Conservation (phyloP, 345 rosid genomes). For the Toxicodendron radicans region DNA sequence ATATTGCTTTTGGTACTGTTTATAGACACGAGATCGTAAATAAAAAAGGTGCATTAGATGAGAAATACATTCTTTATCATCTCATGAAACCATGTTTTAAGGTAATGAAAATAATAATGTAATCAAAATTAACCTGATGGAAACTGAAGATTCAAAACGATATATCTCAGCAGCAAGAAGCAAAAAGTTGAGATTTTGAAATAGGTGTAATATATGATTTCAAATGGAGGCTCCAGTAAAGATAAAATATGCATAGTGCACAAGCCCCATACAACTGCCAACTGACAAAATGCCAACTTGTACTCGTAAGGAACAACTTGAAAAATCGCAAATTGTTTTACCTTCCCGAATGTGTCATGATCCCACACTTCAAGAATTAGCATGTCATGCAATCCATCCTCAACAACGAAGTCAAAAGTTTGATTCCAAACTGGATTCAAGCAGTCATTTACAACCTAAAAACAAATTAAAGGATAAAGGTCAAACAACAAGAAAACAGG, state of each 20-base stretch:
- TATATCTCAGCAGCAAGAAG: neutral
- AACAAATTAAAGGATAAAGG: slow-evolving; percentile 18
- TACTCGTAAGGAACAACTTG: neutral
- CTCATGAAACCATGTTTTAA: neutral
- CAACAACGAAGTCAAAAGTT: slow-evolving; percentile 95
- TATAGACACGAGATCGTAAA: neutral
- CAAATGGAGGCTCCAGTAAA: neutral
- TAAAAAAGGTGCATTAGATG: neutral
- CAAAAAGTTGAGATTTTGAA: neutral
- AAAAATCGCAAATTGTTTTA: slow-evolving; percentile 27
- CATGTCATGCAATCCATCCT: slow-evolving; percentile 98
- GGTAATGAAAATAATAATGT: neutral
- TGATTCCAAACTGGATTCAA: slow-evolving; percentile 98
- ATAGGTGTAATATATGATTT: neutral
- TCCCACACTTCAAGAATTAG: slow-evolving; percentile 89
- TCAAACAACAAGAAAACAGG: neutral
- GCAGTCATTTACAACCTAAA: slow-evolving; percentile 84
- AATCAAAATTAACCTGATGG: neutral
- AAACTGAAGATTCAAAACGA: neutral
- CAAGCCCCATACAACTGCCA: neutral
- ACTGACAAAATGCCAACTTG: neutral
- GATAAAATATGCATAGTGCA: neutral
- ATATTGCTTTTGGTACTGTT: neutral
- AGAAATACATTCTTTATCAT: neutral
- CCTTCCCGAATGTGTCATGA: slow-evolving; percentile 99